A percentile compares a stretch with the other conserved stretches of the same genome.
phyloP scores from a whole-genome alignment of 2,329 filamentous ascomycete species.

The Trichophyton mentagrophytes region DNA sequence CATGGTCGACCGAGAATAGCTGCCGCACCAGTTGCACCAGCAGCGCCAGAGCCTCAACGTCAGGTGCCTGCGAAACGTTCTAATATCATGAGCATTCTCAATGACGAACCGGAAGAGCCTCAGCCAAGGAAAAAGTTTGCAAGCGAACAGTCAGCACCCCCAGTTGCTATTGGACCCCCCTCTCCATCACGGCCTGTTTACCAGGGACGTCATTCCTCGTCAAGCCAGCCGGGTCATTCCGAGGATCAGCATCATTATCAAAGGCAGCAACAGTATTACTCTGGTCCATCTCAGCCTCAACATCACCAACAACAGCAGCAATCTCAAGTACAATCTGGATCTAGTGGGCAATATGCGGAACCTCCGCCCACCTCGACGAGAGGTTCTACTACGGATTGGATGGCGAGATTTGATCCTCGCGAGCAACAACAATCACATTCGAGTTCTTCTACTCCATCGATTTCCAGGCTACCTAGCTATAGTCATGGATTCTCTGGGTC shows the following conservation, averaged over 20 bases:
- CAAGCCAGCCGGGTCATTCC: constrained; percentile 6
- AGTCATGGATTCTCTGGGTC: constrained; percentile 5
- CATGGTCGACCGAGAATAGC: constrained; percentile 27
- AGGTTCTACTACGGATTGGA: constrained; percentile 26
- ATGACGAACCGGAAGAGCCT: constrained; percentile 37
- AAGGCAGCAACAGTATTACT: constrained; percentile 17
- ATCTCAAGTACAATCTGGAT: constrained; percentile 16
- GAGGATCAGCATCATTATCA: constrained; percentile 8
- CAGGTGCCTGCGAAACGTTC: constrained; percentile 37
- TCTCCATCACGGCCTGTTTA: constrained; percentile 17
- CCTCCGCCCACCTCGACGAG: constrained; percentile 2
- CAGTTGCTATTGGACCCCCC: constrained; percentile 14
- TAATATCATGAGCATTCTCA: constrained; percentile 39
- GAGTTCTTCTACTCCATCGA: not conserved
- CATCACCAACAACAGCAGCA: constrained; percentile 8
- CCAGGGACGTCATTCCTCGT: constrained; percentile 19
- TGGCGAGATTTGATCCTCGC: constrained; percentile 31
- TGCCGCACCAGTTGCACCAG: constrained; percentile 16
- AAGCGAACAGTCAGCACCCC: constrained; percentile 24
- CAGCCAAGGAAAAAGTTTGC: constrained; percentile 34
- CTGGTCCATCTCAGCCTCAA: constrained; percentile 10
- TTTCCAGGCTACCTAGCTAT: constrained; percentile 5
- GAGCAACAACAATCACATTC: constrained; percentile 18
- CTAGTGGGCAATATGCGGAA: constrained; percentile 7
- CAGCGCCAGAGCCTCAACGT: constrained; percentile 25